Evolutionary conservation across 352 stramenopile genomes (phyloP).

Genomic region (Phytopythium ostracodes): DNA sequence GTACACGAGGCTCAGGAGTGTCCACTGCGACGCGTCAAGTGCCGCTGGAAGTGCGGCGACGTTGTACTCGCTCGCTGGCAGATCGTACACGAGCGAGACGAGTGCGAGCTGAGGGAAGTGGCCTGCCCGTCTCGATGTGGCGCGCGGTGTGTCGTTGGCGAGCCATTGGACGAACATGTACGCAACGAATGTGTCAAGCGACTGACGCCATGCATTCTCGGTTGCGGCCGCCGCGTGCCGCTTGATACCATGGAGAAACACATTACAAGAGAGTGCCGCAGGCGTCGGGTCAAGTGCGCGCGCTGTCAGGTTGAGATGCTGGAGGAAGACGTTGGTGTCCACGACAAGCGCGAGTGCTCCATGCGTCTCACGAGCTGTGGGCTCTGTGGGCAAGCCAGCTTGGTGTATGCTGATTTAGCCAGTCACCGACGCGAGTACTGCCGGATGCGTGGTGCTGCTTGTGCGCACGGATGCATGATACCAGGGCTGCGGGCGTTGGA

Average conservation of each 20-base stretch:
- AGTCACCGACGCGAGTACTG: slow-evolving; percentile 46
- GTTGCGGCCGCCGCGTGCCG: slow-evolving; percentile 50
- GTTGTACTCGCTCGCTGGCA: slow-evolving; percentile 36
- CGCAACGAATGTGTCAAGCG: slow-evolving; percentile 25
- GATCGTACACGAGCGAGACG: slow-evolving; percentile 39
- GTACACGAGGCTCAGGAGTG: slow-evolving; percentile 44
- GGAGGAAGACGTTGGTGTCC: slow-evolving; percentile 28
- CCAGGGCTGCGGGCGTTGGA: slow-evolving; percentile 53
- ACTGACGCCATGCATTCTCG: slow-evolving; percentile 31
- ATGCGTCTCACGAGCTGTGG: slow-evolving; percentile 48
- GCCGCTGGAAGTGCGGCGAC: slow-evolving; percentile 58
- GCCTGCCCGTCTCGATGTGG: slow-evolving; percentile 57
- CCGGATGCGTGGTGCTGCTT: slow-evolving; percentile 55
- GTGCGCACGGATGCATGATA: slow-evolving; percentile 42
- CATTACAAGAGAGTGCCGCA: slow-evolving; percentile 31
- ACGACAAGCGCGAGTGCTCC: slow-evolving; percentile 30
- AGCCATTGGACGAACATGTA: slow-evolving; percentile 39
- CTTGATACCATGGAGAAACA: slow-evolving; percentile 40
- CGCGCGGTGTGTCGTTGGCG: slow-evolving; percentile 19
- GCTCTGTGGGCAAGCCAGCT: slow-evolving; percentile 41
- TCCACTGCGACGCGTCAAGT: slow-evolving; percentile 43
- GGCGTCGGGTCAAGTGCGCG: slow-evolving; percentile 31
- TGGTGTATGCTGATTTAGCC: slow-evolving; percentile 26
- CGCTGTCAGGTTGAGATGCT: slow-evolving; percentile 29
- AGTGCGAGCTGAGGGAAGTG: slow-evolving; percentile 47